phyloP scores from a whole-genome alignment of 208 protist genomes.

The Acanthamoeba royreba region DNA sequence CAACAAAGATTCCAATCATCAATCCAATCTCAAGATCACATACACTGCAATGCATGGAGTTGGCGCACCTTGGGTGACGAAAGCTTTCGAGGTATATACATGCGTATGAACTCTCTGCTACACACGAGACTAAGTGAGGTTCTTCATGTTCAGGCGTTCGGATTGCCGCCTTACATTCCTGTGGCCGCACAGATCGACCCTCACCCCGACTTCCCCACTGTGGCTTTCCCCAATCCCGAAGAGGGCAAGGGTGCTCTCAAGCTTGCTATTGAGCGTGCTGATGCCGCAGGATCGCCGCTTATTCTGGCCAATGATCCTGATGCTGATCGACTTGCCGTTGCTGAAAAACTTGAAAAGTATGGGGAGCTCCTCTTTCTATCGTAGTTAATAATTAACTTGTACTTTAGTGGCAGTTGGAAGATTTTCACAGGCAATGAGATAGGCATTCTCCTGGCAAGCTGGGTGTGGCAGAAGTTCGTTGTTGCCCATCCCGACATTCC shows the following conservation, averaged over 20 bases:
- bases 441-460: constrained; percentile 92
- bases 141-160: constrained; percentile 61
- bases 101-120: neutral
- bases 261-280: constrained; percentile 87
- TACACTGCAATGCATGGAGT: constrained; percentile 93
- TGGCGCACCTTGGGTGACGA: constrained; percentile 82
- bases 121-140: neutral
- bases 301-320: constrained; percentile 99
- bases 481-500: neutral
- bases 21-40: constrained; percentile 50
- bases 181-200: constrained; percentile 84
- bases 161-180: constrained; percentile 66
- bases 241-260: constrained; percentile 86
- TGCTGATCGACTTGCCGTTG: constrained; percentile 95
- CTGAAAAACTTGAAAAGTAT: constrained; percentile 77
- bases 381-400: neutral
- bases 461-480: constrained; percentile 83
- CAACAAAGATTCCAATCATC: constrained; percentile 3
- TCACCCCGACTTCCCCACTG: constrained; percentile 97
- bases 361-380: neutral
- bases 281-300: constrained; percentile 72
- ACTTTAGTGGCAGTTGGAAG: constrained; percentile 82
- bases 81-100: constrained; percentile 69
- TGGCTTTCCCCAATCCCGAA: constrained; percentile 97
- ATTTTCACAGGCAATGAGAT: constrained; percentile 98